A percentile compares a stretch with the other conserved stretches of the same genome.
These are phyloP conservation scores for Papiliotrema terrestris DNA, from an alignment of 1,284 basidiomycete species.

Conservation along the genomic window DNA sequence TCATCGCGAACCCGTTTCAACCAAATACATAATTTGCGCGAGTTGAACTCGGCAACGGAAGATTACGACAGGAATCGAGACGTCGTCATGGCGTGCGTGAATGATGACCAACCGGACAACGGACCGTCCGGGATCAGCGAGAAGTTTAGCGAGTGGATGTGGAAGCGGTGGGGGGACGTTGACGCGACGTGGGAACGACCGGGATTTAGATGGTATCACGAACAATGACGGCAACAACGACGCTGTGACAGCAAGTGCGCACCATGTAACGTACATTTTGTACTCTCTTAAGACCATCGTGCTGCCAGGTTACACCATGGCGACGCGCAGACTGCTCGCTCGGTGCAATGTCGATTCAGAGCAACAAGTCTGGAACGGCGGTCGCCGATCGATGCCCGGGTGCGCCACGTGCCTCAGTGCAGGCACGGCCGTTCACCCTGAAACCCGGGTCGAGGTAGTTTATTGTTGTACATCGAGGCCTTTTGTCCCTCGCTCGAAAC, in stretches of 20 bases:
- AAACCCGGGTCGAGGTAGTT: no score
- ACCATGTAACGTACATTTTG: neutral
- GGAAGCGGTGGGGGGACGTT: conserved; percentile 6
- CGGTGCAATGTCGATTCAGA: no score
- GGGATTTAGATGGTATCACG: conserved; percentile 1
- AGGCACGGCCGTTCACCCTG: no score
- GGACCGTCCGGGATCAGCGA: neutral
- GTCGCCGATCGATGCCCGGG: no score
- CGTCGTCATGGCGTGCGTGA: conserved; percentile 33
- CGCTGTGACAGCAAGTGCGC: neutral
- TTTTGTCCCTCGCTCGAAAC: no score
- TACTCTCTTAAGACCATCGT: no score
- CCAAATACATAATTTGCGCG: conserved; percentile 15
- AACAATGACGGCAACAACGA: neutral
- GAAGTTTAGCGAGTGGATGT: conserved; percentile 12
- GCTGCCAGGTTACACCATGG: no score
- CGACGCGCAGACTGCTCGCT: no score
- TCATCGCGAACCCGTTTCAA: conserved; percentile 25
- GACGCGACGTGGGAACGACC: conserved; percentile 2
- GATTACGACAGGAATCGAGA: conserved; percentile 10
- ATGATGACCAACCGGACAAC: conserved; percentile 38
- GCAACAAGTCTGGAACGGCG: no score
- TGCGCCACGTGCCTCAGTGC: no score
- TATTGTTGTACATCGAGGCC: no score
- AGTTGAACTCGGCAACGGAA: conserved; percentile 15